A percentile compares a stretch with the other conserved stretches of the same genome.
These are phyloP conservation scores for Pleurotus sapidus DNA, from an alignment of 768 basidiomycete species.

Conservation along the genomic window DNA sequence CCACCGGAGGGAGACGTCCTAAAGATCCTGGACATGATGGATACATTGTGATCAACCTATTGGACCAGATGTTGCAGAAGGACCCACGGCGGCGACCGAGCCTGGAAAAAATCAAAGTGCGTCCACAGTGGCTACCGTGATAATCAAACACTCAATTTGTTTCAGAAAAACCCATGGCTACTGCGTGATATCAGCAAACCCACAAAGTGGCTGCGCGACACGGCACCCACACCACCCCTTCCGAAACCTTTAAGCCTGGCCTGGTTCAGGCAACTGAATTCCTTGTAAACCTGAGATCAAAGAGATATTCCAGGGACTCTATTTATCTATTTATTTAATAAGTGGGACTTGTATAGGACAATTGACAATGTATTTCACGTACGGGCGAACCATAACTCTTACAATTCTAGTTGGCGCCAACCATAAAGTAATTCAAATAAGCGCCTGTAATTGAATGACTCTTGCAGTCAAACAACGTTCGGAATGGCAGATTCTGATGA, in stretches of 20 bases:
- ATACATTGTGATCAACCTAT: constrained; percentile 26
- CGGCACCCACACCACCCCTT: constrained; percentile 19
- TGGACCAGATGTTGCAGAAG: constrained; percentile 40
- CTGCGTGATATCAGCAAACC: constrained; percentile 30
- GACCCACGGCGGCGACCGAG: constrained; percentile 29
- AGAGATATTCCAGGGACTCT: too few species aligned
- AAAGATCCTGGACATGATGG: constrained; percentile 25
- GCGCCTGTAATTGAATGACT: too few species aligned
- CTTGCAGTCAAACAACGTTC: background rate
- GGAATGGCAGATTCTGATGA: constrained; percentile 69
- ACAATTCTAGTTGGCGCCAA: too few species aligned
- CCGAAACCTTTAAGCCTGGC: background rate
- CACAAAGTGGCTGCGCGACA: constrained; percentile 32
- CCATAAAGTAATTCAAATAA: too few species aligned
- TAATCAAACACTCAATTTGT: background rate
- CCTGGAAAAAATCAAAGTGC: constrained; percentile 32
- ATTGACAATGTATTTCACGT: too few species aligned
- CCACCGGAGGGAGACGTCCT: constrained; percentile 33
- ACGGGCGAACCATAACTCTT: too few species aligned
- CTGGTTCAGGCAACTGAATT: constrained; percentile 2
- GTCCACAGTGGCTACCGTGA: background rate
- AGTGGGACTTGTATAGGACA: too few species aligned
- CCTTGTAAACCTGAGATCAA: too few species aligned
- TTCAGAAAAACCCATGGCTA: constrained; percentile 36
- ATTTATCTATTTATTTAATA: too few species aligned